Conservation (phyloP, 768 basidiomycete genomes). For the Boletus sp. region DNA sequence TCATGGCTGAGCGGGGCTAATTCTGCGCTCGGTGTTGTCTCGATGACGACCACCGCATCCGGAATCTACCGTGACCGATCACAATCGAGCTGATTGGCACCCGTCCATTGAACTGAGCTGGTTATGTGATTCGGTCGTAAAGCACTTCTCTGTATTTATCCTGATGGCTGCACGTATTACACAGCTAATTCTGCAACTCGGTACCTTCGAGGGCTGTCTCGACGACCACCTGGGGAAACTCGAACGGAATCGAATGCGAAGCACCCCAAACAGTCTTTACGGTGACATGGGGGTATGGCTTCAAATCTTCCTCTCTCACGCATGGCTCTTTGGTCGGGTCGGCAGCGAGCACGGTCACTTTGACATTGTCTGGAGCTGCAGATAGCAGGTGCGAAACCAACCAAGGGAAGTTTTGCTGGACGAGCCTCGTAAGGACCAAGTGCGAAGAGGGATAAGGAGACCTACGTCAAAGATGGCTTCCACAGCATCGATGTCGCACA, state of each 20-base stretch:
- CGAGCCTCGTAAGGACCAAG: neutral
- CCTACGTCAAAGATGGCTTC: constrained; percentile 13
- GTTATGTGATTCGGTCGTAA: too few relatives aligned
- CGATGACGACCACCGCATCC: too few relatives aligned
- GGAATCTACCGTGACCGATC: too few relatives aligned
- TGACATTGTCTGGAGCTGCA: constrained; percentile 6
- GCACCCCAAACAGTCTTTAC: constrained; percentile 7
- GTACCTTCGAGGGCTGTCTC: constrained; percentile 9
- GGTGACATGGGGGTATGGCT: constrained; percentile 4
- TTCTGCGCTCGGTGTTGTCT: too few relatives aligned
- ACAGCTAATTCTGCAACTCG: neutral
- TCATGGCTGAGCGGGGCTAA: too few relatives aligned
- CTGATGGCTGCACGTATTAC: neutral
- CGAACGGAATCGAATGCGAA: constrained; percentile 14
- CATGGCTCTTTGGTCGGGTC: constrained; percentile 4
- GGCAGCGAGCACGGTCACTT: constrained; percentile 8
- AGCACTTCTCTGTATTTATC: too few relatives aligned
- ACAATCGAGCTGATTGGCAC: too few relatives aligned
- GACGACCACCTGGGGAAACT: constrained; percentile 12
- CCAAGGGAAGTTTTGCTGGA: constrained; percentile 24
- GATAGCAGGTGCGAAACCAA: constrained; percentile 11
- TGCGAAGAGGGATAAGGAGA: neutral
- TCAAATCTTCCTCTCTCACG: neutral
- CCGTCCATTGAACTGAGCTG: too few relatives aligned
- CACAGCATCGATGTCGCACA: constrained; percentile 8